phyloP scores from a whole-genome alignment of 2,329 filamentous ascomycete genomes.

The Nothophoma quercina region DNA sequence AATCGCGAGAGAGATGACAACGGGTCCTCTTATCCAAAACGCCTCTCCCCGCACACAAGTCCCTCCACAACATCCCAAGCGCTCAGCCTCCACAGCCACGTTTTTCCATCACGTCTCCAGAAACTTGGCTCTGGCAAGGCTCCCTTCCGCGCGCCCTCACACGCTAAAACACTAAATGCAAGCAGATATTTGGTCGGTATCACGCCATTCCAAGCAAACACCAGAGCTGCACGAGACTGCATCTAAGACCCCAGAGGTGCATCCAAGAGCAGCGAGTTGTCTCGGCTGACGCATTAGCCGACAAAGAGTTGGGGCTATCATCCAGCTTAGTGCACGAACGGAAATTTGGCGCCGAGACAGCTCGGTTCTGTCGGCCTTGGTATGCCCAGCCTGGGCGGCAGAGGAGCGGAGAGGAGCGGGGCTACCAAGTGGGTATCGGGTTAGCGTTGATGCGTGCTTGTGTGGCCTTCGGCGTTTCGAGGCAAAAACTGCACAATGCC shows the following conservation, averaged over 20 bases:
- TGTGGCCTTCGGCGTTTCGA: neutral
- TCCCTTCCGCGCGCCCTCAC: constrained; percentile 1
- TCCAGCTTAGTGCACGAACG: constrained; percentile 10
- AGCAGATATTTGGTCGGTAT: constrained; percentile 15
- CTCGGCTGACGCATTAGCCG: constrained; percentile 36
- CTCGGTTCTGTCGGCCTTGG: constrained; percentile 25
- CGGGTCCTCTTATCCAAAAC: constrained; percentile 12
- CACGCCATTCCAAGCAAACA: constrained; percentile 20
- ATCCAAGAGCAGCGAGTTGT: constrained; percentile 8
- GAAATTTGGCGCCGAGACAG: constrained; percentile 23
- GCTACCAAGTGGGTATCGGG: neutral
- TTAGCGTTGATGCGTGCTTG: constrained; percentile 7
- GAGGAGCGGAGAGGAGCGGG: constrained; percentile 35
- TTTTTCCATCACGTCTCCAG: constrained; percentile 3
- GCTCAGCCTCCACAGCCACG: constrained; percentile 21
- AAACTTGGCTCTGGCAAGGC: constrained; percentile 12
- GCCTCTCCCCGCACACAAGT: constrained; percentile 11
- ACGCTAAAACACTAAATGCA: constrained; percentile 1
- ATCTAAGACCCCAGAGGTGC: neutral
- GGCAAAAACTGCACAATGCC: neutral
- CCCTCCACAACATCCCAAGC: constrained; percentile 8
- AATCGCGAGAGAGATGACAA: neutral
- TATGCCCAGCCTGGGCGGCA: constrained; percentile 24
- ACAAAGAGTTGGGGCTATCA: constrained; percentile 1
- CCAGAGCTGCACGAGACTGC: constrained; percentile 13